Percentiles rank a stretch among this genome's conserved stretches.
phyloP scores from a whole-genome alignment of 2,329 filamentous ascomycete species.

The Penicillium freii region DNA sequence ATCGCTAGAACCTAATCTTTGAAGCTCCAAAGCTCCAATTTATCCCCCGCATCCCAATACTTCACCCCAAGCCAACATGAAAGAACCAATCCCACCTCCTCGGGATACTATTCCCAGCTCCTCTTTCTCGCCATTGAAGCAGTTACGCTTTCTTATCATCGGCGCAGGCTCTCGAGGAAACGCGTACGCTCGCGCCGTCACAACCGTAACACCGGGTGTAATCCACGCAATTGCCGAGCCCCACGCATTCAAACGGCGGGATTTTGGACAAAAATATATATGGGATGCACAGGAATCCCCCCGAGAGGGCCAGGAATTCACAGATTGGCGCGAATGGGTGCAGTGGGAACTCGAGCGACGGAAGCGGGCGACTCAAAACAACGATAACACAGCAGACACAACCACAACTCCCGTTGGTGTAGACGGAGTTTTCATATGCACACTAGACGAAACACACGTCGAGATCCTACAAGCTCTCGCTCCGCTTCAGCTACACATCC shows the following conservation, averaged over 20 bases:
- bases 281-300: slow-evolving; percentile 56
- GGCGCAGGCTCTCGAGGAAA: slow-evolving; percentile 78
- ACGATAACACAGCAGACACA: slow-evolving; percentile 28
- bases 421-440: slow-evolving; percentile 68
- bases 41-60: neutral
- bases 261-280: slow-evolving; percentile 70
- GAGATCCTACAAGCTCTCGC: slow-evolving; percentile 75
- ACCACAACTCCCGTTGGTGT: slow-evolving; percentile 52
- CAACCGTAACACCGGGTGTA: slow-evolving; percentile 62
- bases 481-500: slow-evolving; percentile 69
- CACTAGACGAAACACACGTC: slow-evolving; percentile 84
- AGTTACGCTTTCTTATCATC: slow-evolving; percentile 70
- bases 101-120: neutral
- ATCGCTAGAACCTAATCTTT: neutral
- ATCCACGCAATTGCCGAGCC: slow-evolving; percentile 82
- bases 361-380: slow-evolving; percentile 36
- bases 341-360: slow-evolving; percentile 66
- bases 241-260: slow-evolving; percentile 68
- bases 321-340: slow-evolving; percentile 73
- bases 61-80: slow-evolving; percentile 14
- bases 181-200: slow-evolving; percentile 68
- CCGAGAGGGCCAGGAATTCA: slow-evolving; percentile 65
- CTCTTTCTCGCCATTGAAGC: slow-evolving; percentile 3
- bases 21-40: neutral
- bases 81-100: slow-evolving; percentile 19